phyloP scores from a whole-genome alignment of 306 rosid species.

The Prunus campanulata region DNA sequence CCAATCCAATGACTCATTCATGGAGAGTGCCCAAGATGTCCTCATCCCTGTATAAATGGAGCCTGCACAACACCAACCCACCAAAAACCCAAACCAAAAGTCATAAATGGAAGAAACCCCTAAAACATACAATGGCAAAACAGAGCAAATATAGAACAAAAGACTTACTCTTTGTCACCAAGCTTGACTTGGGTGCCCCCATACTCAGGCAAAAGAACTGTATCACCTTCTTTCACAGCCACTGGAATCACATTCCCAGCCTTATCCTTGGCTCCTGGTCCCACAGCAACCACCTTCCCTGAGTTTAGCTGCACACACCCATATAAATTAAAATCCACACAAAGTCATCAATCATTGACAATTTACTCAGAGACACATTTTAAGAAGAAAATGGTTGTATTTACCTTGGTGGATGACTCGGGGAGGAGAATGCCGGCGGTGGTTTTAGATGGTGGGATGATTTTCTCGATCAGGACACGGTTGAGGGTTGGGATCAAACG shows the following conservation, averaged over 20 bases:
- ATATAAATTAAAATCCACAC: not conserved
- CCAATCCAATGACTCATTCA: slow-evolving; percentile 13
- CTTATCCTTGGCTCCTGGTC: slow-evolving; percentile 73
- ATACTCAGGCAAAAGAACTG: slow-evolving; percentile 83
- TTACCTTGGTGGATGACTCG: slow-evolving; percentile 74
- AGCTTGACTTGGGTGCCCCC: slow-evolving; percentile 90
- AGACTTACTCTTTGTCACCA: slow-evolving; percentile 79
- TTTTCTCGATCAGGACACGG: slow-evolving; percentile 80
- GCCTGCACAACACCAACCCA: slow-evolving; percentile 46
- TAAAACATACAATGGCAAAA: not conserved
- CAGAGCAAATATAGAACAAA: not conserved
- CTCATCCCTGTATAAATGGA: slow-evolving; percentile 43
- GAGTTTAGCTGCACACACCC: slow-evolving; percentile 57
- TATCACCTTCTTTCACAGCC: slow-evolving; percentile 72
- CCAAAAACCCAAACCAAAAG: not conserved
- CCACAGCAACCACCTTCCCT: slow-evolving; percentile 82
- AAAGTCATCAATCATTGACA: not conserved
- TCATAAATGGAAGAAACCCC: not conserved
- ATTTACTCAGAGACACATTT: not conserved
- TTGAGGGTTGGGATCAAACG: slow-evolving; percentile 76
- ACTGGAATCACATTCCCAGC: slow-evolving; percentile 70
- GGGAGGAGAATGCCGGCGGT: slow-evolving; percentile 82
- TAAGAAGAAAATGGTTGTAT: not conserved
- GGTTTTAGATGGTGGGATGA: slow-evolving; percentile 79
- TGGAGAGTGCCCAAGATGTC: slow-evolving; percentile 42